Conservation (phyloP, 352 stramenopile species). For the Phytopythium sindhum region DNA sequence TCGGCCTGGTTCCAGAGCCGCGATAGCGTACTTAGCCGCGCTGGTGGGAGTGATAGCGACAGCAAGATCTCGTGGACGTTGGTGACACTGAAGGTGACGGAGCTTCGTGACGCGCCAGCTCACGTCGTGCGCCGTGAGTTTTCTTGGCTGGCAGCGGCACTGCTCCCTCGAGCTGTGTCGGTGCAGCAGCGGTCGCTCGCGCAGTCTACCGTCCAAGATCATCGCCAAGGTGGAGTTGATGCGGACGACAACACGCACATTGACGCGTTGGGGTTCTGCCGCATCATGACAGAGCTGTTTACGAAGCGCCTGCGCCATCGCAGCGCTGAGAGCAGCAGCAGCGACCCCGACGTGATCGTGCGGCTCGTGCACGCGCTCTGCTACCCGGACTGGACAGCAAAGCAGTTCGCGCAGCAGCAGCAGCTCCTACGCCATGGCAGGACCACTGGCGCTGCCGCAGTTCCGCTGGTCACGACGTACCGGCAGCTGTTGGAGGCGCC, state of each 20-base stretch:
- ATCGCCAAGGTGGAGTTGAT: background rate
- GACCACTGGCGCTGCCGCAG: background rate
- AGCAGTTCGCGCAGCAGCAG: slow-evolving; percentile 28
- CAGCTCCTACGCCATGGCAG: slow-evolving; percentile 19
- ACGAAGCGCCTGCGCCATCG: slow-evolving; percentile 10
- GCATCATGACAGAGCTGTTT: slow-evolving; percentile 3
- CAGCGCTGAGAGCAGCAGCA: background rate
- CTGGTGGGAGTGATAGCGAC: background rate
- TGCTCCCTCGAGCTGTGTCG: slow-evolving; percentile 4
- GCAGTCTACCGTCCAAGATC: background rate
- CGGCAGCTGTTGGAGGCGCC: slow-evolving; percentile 48
- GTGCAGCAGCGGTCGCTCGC: background rate
- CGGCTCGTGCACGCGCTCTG: slow-evolving; percentile 43
- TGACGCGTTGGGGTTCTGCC: slow-evolving; percentile 1
- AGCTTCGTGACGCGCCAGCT: slow-evolving; percentile 1
- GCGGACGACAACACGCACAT: background rate
- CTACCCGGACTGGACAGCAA: slow-evolving; percentile 35
- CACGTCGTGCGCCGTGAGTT: slow-evolving; percentile 3
- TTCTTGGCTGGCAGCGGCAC: background rate
- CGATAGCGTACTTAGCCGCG: background rate
- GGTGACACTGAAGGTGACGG: slow-evolving; percentile 1
- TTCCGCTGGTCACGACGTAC: slow-evolving; percentile 33
- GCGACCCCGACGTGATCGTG: slow-evolving; percentile 11
- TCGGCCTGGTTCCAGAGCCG: slow-evolving; percentile 31
- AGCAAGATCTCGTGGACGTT: background rate